A percentile compares a stretch with the other conserved stretches of the same genome.
Conservation (phyloP, 345 rosid genomes). For the Brassica cretica region DNA sequence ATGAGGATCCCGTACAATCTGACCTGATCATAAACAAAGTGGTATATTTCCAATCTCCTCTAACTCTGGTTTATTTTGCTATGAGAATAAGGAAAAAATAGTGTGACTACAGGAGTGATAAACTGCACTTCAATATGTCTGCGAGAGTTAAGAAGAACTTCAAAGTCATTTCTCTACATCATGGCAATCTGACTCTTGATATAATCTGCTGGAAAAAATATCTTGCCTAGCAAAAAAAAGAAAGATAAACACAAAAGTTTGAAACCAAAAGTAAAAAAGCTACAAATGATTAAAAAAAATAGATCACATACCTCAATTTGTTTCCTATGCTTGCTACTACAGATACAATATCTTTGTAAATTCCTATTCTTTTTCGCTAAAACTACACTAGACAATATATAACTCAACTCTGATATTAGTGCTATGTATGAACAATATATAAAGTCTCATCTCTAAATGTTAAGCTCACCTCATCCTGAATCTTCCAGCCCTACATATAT, state of each 20-base stretch:
- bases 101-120: not conserved
- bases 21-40: no score
- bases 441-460: not conserved
- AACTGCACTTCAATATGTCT: not conserved
- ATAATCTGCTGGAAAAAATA: not conserved
- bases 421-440: not conserved
- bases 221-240: not conserved
- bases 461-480: constrained; percentile 61
- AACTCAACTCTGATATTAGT: not conserved
- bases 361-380: not conserved
- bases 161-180: not conserved
- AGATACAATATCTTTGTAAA: not conserved
- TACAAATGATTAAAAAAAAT: not conserved
- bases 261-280: not conserved
- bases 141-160: not conserved
- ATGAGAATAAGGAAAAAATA: not conserved
- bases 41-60: not conserved
- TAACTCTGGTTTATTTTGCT: not conserved
- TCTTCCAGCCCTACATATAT: constrained; percentile 59
- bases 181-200: not conserved
- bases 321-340: not conserved
- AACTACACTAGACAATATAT: not conserved
- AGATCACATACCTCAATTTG: not conserved
- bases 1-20: not conserved
- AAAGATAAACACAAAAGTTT: not conserved